A percentile compares a stretch with the other conserved stretches of the same genome.
phyloP scores from a whole-genome alignment of 2,329 filamentous ascomycete genomes.

The Aspergillus awamori region DNA sequence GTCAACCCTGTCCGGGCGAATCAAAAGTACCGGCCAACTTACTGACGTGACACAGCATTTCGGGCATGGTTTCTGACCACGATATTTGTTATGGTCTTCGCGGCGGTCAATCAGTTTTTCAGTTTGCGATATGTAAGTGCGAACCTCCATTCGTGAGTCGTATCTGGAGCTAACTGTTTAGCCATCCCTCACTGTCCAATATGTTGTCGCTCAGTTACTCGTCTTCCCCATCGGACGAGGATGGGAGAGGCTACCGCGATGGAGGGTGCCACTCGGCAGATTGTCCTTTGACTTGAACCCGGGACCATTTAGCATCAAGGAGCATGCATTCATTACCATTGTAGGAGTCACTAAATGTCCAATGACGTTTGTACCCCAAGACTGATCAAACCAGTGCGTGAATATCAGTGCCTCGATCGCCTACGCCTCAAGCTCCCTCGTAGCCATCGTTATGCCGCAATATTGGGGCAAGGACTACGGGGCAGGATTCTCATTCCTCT shows the following conservation, averaged over 20 bases:
- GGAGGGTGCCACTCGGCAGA: slow-evolving; percentile 25
- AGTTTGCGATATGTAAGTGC: slow-evolving; percentile 29
- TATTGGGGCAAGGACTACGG: slow-evolving; percentile 40
- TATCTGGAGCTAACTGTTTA: neutral
- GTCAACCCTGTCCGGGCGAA: neutral
- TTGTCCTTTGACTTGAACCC: slow-evolving; percentile 27
- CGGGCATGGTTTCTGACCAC: slow-evolving; percentile 35
- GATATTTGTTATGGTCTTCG: slow-evolving; percentile 28
- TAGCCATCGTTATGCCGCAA: slow-evolving; percentile 38
- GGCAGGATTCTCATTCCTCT: slow-evolving; percentile 38
- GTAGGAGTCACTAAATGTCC: slow-evolving; percentile 10
- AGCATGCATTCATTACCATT: slow-evolving; percentile 29
- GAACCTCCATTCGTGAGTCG: neutral
- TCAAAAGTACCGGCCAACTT: neutral
- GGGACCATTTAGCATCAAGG: slow-evolving; percentile 26
- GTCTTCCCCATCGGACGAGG: slow-evolving; percentile 25
- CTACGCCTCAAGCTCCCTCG: slow-evolving; percentile 32
- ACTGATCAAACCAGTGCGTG: slow-evolving; percentile 24
- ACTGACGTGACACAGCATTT: slow-evolving; percentile 26
- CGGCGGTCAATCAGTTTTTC: slow-evolving; percentile 30
- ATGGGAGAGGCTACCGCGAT: slow-evolving; percentile 29
- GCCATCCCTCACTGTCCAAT: slow-evolving; percentile 28
- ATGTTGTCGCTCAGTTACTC: slow-evolving; percentile 28
- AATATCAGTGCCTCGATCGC: slow-evolving; percentile 34
- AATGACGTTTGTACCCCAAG: neutral